phyloP scores from a whole-genome alignment of 2,329 filamentous ascomycete genomes.

The Kalmusia sp. region DNA sequence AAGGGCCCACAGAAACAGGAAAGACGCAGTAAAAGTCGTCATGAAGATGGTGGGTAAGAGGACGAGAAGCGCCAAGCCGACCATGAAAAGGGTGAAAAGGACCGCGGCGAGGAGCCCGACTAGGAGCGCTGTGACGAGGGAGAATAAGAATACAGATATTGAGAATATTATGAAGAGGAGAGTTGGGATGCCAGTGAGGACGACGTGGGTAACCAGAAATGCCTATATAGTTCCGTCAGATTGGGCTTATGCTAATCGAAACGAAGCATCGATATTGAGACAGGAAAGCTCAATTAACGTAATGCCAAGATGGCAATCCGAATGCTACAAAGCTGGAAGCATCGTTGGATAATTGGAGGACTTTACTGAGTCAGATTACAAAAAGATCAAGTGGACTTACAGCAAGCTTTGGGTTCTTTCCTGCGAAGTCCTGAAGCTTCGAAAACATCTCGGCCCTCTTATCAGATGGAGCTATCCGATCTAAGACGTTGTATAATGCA shows the following conservation, averaged over 20 bases:
- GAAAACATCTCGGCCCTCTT: slow-evolving; percentile 65
- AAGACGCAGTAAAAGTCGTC: slow-evolving; percentile 66
- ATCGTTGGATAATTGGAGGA: too few species aligned
- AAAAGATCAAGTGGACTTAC: slow-evolving; percentile 54
- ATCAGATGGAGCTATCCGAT: slow-evolving; percentile 65
- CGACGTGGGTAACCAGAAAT: slow-evolving; percentile 70
- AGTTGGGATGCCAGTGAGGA: slow-evolving; percentile 71
- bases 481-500: slow-evolving; percentile 49
- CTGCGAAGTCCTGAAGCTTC: slow-evolving; percentile 62
- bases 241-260: too few species aligned
- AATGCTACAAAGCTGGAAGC: too few species aligned
- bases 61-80: slow-evolving; percentile 70
- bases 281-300: too few species aligned
- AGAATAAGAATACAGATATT: slow-evolving; percentile 67
- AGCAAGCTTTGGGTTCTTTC: slow-evolving; percentile 71
- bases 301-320: too few species aligned
- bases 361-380: background rate
- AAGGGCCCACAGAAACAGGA: slow-evolving; percentile 67
- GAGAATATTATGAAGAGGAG: slow-evolving; percentile 73
- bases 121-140: slow-evolving; percentile 65
- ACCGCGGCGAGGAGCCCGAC: slow-evolving; percentile 58
- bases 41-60: slow-evolving; percentile 74
- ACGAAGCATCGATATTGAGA: too few species aligned
- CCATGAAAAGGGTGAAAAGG: slow-evolving; percentile 72
- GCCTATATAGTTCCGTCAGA: slow-evolving; percentile 56